Percentiles rank a stretch among this genome's conserved stretches.
phyloP scores from a whole-genome alignment of 2,329 filamentous ascomycete species.

The Penicillium sp. region DNA sequence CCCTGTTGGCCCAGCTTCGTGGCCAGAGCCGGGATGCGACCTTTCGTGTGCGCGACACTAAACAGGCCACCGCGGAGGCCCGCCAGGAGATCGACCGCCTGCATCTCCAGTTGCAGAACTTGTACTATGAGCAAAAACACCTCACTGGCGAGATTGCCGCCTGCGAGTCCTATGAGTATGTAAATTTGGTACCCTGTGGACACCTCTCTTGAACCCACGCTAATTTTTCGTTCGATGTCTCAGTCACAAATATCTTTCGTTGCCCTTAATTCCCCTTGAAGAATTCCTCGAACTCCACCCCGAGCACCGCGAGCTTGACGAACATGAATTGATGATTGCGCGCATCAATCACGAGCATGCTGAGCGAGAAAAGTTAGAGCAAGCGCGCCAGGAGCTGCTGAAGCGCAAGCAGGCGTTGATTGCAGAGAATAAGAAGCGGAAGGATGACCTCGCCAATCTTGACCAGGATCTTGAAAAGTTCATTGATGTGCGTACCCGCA shows the following conservation, averaged over 20 bases:
- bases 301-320: slow-evolving; percentile 67
- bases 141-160: slow-evolving; percentile 84
- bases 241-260: slow-evolving; percentile 74
- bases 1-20: slow-evolving; percentile 75
- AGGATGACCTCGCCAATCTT: slow-evolving; percentile 85
- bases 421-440: slow-evolving; percentile 82
- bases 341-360: slow-evolving; percentile 87
- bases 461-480: slow-evolving; percentile 93
- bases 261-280: slow-evolving; percentile 79
- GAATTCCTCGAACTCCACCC: slow-evolving; percentile 76
- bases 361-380: slow-evolving; percentile 80
- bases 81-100: slow-evolving; percentile 87
- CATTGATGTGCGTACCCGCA: slow-evolving; percentile 65
- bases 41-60: slow-evolving; percentile 78
- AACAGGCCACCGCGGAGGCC: slow-evolving; percentile 78
- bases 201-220: not conserved
- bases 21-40: slow-evolving; percentile 79
- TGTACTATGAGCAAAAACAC: slow-evolving; percentile 94
- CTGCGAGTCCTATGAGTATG: slow-evolving; percentile 88
- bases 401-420: slow-evolving; percentile 69
- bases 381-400: slow-evolving; percentile 72
- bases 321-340: slow-evolving; percentile 81
- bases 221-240: slow-evolving; percentile 3
- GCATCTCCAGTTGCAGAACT: slow-evolving; percentile 88
- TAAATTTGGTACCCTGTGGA: slow-evolving; percentile 22